A percentile compares a stretch with the other conserved stretches of the same genome.
phyloP scores from a whole-genome alignment of 305 asterid species.

The Solanum hybrid region DNA sequence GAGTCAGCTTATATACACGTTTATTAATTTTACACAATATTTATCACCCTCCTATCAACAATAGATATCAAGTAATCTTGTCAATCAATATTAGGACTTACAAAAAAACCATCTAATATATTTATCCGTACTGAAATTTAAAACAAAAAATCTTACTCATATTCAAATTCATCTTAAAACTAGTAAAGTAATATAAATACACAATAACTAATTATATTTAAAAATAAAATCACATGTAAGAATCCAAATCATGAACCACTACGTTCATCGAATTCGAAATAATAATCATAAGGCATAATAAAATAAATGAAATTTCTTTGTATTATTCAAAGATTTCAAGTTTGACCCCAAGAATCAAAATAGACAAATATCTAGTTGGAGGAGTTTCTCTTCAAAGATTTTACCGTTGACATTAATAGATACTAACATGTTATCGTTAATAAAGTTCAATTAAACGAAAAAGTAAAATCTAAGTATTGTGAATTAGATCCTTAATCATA shows the following conservation, averaged over 20 bases:
- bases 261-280: neutral
- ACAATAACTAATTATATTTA: neutral
- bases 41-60: neutral
- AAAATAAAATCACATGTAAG: neutral
- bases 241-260: neutral
- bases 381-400: neutral
- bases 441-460: neutral
- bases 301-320: neutral
- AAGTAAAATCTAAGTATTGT: neutral
- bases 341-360: neutral
- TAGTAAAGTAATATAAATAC: neutral
- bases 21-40: neutral
- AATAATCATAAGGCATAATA: neutral
- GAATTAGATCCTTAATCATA: neutral
- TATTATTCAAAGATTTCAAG: neutral
- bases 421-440: neutral
- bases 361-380: neutral
- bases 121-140: neutral
- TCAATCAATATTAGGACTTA: neutral
- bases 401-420: neutral
- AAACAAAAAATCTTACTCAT: neutral
- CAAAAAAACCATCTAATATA: no score
- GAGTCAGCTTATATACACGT: rapidly evolving
- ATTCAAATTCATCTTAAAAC: neutral
- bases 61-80: neutral